Base-by-base conservation (phyloP, 257 asterid species). In the Gentiana dahurica region DNA sequence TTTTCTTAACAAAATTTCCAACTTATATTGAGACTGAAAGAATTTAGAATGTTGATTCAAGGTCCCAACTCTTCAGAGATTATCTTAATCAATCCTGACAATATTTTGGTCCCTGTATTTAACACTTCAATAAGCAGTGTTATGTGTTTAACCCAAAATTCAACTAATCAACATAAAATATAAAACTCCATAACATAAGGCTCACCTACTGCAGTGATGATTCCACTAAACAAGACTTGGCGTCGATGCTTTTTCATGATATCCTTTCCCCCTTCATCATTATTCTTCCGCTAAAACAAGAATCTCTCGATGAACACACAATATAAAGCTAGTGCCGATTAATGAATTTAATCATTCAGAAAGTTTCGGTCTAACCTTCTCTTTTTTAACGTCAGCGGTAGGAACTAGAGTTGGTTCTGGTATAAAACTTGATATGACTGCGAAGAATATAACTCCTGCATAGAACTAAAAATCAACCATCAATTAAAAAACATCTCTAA, bases 381-480 rank as follows among this genome's bases (percentile, higher is more conserved):
- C 77, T 68, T 61, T 74, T 69, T 73, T 82, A 57, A 34, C 66
- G 59, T 73, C 73, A 53, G 86, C 53, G 64, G 55, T 49, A 41
- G 95, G 94, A 49, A 79, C 77, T 66, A 86, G 82, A 46, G 77
- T 73, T 66, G 97, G 95, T 73, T 89, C 95, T 41, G 97, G 97
- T 71, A 89, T 89, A 74, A 89, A 83, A 71, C 79, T 73, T 34
- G 97, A 67, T 37, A 89, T 62, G 55, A 81, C 51, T 38, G 85
- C 94, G 74, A 89, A 89, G 86, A 89, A 89, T 62, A 83, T 64
- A 53, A 83, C 92, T 47, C 95, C 97, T 74, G 95, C 92, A 78
- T 81, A 89, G 83, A 89, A 89, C 97, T 88, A 70, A 49, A 58
- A 61, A 66, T 60, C 64, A 62, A 64, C 59, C 67, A 60, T 64